These are phyloP conservation scores for Phytophthora sp. DNA, from an alignment of 352 stramenopile species.

Conservation along the genomic window DNA sequence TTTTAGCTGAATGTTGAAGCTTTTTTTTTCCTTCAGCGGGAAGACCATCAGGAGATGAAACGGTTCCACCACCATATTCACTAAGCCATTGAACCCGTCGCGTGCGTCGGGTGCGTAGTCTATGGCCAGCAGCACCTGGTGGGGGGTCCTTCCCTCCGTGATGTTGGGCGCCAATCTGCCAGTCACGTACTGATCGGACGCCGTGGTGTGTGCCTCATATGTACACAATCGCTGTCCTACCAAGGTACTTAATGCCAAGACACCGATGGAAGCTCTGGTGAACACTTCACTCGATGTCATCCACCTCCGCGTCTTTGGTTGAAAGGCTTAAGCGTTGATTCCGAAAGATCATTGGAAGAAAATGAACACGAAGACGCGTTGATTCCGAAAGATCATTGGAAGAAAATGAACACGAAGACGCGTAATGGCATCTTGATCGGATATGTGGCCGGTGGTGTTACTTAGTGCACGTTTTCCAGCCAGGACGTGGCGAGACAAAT, in stretches of 20 bases:
- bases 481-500: background rate
- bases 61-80: too few relatives aligned
- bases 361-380: constrained; percentile 3
- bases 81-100: too few relatives aligned
- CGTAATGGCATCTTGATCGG: constrained; percentile 1
- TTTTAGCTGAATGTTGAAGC: too few relatives aligned
- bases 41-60: too few relatives aligned
- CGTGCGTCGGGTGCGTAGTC: too few relatives aligned
- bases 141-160: too few relatives aligned
- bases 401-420: constrained; percentile 9
- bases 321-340: constrained; percentile 3
- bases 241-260: constrained; percentile 11
- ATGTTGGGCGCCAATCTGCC: background rate
- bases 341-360: constrained; percentile 7
- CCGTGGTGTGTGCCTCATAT: too few relatives aligned
- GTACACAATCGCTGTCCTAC: constrained; percentile 19
- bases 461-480: background rate
- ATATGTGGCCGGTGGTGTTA: constrained; percentile 2
- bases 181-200: too few relatives aligned
- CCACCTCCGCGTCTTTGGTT: constrained; percentile 9
- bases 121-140: too few relatives aligned
- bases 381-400: constrained; percentile 1
- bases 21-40: too few relatives aligned
- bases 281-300: background rate
- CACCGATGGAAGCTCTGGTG: constrained; percentile 14